Conservation (phyloP, 345 rosid genomes). For the Erodium maritimum region DNA sequence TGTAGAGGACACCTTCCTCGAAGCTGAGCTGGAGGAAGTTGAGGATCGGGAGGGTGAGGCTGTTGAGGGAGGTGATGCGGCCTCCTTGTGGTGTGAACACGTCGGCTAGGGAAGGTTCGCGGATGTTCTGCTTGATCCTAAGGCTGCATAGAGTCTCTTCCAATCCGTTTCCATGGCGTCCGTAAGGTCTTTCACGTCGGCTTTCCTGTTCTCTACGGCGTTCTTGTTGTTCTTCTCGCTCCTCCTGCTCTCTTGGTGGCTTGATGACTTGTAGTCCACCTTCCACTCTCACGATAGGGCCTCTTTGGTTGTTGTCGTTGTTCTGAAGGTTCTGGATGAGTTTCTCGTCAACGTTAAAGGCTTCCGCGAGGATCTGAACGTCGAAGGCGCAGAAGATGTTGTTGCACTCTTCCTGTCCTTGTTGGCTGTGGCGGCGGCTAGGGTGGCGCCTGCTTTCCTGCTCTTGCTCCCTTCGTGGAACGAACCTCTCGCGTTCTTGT, state of each 20-base stretch:
- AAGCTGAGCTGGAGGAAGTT: background rate
- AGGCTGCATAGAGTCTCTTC: slow-evolving; percentile 26
- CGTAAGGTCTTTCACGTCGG: background rate
- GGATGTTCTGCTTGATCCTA: slow-evolving; percentile 19
- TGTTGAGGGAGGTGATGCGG: slow-evolving; percentile 15
- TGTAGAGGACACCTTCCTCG: no score
- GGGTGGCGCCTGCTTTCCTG: slow-evolving; percentile 1
- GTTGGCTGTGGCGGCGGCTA: background rate
- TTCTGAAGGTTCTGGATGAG: slow-evolving; percentile 8
- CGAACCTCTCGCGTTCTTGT: no score
- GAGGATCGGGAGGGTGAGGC: slow-evolving; percentile 23
- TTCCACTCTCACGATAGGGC: slow-evolving; percentile 10
- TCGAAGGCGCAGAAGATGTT: slow-evolving; percentile 22
- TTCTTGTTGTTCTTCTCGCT: slow-evolving; percentile 2
- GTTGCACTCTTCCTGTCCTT: slow-evolving; percentile 3
- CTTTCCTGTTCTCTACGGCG: slow-evolving; percentile 1
- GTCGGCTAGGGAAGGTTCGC: slow-evolving; percentile 16
- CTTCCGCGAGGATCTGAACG: slow-evolving; percentile 16
- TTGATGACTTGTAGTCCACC: slow-evolving; percentile 8
- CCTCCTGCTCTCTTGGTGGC: slow-evolving; percentile 5
- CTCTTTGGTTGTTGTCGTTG: slow-evolving; percentile 8
- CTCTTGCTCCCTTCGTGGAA: no score
- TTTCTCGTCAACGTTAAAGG: slow-evolving; percentile 14
- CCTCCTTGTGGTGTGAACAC: slow-evolving; percentile 22
- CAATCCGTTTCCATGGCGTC: slow-evolving; percentile 10